Evolutionary conservation across 305 asterid species (phyloP).

Genomic region (Lippia alba): DNA sequence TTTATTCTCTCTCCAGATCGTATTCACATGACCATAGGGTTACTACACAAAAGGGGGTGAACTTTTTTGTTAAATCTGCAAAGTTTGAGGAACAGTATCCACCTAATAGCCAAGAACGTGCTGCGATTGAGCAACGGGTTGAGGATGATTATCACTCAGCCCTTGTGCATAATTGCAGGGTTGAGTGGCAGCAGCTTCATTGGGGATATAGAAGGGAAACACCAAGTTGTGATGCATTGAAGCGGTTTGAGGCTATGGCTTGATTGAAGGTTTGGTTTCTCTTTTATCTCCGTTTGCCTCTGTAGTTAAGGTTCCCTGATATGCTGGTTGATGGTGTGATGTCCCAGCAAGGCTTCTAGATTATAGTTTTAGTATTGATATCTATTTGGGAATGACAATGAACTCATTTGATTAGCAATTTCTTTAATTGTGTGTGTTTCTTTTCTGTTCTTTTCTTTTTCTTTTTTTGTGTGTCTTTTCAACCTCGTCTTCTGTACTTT

Average conservation of each 20-base stretch:
- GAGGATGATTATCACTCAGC: conserved; percentile 70
- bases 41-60: conserved; percentile 78
- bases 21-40: conserved; percentile 55
- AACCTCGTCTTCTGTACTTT: background rate
- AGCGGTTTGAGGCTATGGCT: conserved; percentile 63
- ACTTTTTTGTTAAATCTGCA: conserved; percentile 67
- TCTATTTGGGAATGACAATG: conserved; percentile 13
- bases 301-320: background rate
- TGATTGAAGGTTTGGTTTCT: conserved; percentile 46
- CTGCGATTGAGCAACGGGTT: conserved; percentile 60
- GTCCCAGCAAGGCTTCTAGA: conserved; percentile 12
- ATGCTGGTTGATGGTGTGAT: conserved; percentile 8
- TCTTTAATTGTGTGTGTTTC: background rate
- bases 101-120: conserved; percentile 56
- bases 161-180: conserved; percentile 74
- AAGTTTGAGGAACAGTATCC: conserved; percentile 82
- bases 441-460: too few relatives aligned
- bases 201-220: conserved; percentile 84
- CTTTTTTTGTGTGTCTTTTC: background rate
- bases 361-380: conserved; percentile 9
- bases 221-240: conserved; percentile 84
- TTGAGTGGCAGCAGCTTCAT: conserved; percentile 72
- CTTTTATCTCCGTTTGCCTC: conserved; percentile 18
- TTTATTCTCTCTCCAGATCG: conserved; percentile 64
- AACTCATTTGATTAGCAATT: conserved; percentile 15